Evolutionary conservation across 345 rosid genomes (phyloP), one percentile per base, ranked within the genome.

Genomic region (Hibiscus trionum): DNA sequence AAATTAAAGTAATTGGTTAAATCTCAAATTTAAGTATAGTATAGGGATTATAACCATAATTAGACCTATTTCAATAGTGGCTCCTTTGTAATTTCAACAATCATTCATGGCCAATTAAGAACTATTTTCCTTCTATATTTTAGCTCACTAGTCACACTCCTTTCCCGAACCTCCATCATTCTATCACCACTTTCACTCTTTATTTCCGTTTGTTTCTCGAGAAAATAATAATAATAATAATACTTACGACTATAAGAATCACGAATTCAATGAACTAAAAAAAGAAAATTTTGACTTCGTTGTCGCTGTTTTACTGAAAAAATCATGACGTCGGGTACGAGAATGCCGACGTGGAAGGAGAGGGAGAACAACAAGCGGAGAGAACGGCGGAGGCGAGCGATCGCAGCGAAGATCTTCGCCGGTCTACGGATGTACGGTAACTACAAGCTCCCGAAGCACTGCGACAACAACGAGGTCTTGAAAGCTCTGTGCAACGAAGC

Each of bases 271-370:
- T 44, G 67, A 72, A 59, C 27, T 60, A 29, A 67, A 29, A 27
- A 11, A 4, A 3, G 15, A 29, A 12, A 11, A 21, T 8, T 10
- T 21, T 26, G 29, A 21, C 61, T 11, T 24, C 61, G 16, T 24
- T 7, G 15, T 19, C 27, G 12, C 27, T 56, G 60, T 56, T 56
- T 56, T 17, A 7, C 11, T 19, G 21, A 17, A 55, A 56, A 56
- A 16, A 49, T 49, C 21, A 94, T 94, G 98, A 90, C 97, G 77
- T 84, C 96, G 27, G 98, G 97, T 71, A 75, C 96, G 70, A 81
- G 99, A 82, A 89, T 88, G 82, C 99, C 99, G 81, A 90, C 96
- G 42, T 91, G 97, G 97, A 94, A 90, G 86, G 99, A 94, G 88
- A 84, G 99, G 65, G 99, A 94, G 86, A 94, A 91, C 85, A 94